phyloP scores from a whole-genome alignment of 1,284 basidiomycete species.

The Hypsizygus ulmarius region DNA sequence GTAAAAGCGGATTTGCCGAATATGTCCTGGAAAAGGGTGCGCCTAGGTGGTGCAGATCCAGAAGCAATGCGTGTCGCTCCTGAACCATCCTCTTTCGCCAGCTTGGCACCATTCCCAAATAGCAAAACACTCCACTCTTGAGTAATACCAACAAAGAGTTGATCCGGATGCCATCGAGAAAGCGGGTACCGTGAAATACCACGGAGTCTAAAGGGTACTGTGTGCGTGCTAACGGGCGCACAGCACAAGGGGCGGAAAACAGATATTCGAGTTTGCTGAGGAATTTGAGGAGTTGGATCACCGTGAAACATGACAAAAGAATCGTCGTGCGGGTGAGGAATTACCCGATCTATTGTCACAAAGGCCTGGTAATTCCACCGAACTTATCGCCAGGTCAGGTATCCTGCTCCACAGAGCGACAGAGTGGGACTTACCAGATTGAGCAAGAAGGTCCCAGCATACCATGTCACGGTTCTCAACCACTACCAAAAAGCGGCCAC shows the following conservation, averaged over 20 bases:
- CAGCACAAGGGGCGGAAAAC: constrained; percentile 50
- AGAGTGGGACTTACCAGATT: constrained; percentile 53
- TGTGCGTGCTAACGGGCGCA: constrained; percentile 38
- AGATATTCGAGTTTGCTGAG: constrained; percentile 40
- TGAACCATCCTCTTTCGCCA: constrained; percentile 40
- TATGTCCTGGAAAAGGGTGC: constrained; percentile 81
- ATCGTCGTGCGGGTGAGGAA: constrained; percentile 56
- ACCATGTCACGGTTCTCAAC: constrained; percentile 53
- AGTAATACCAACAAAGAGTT: constrained; percentile 65
- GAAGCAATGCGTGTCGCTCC: constrained; percentile 43
- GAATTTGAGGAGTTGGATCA: constrained; percentile 27
- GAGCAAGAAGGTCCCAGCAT: constrained; percentile 81
- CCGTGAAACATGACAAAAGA: constrained; percentile 56
- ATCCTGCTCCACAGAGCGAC: constrained; percentile 4
- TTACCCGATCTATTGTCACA: constrained; percentile 40
- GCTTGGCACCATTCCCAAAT: constrained; percentile 54
- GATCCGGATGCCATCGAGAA: constrained; percentile 33
- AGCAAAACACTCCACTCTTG: constrained; percentile 59
- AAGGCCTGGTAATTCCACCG: constrained; percentile 53
- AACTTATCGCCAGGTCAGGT: constrained; percentile 35
- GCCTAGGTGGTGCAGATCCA: constrained; percentile 34
- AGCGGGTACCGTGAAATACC: constrained; percentile 48
- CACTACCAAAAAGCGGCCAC: constrained; percentile 62
- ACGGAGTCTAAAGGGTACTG: constrained; percentile 60
- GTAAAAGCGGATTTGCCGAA: constrained; percentile 70